These are phyloP conservation scores for Candida adriatica DNA, from an alignment of 805 yeast genomes.

Conservation along the genomic window DNA sequence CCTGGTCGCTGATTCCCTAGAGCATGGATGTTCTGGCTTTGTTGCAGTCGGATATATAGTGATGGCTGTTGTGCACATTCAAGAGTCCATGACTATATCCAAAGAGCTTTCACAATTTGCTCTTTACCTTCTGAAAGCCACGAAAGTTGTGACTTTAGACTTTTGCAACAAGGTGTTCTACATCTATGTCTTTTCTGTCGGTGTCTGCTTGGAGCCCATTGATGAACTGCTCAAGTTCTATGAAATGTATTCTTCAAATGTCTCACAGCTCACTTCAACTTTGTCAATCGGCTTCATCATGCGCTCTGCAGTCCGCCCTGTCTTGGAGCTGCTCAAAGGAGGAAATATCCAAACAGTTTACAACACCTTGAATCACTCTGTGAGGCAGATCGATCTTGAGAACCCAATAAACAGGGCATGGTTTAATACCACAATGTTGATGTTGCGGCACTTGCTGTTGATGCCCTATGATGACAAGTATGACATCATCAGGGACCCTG, in stretches of 20 bases:
- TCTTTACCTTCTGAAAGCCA: constrained; percentile 29
- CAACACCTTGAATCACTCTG: constrained; percentile 8
- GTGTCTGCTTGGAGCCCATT: constrained; percentile 35
- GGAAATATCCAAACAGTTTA: constrained; percentile 9
- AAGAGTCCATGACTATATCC: constrained; percentile 29
- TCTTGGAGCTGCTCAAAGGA: constrained; percentile 10
- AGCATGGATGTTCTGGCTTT: constrained; percentile 33
- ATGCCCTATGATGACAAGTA: constrained; percentile 16
- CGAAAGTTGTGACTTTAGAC: constrained; percentile 27
- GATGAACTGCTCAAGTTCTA: constrained; percentile 27
- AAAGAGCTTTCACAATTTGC: constrained; percentile 36
- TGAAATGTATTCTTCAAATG: constrained; percentile 18
- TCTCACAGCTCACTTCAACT: constrained; percentile 12
- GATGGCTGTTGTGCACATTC: constrained; percentile 30
- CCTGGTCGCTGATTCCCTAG: constrained; percentile 29
- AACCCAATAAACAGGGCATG: constrained; percentile 7
- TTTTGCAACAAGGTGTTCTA: constrained; percentile 34
- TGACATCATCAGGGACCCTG: constrained; percentile 8
- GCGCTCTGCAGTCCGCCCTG: constrained; percentile 12
- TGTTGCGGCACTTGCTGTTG: constrained; percentile 9
- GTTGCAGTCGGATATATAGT: constrained; percentile 35
- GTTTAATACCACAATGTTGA: constrained; percentile 9
- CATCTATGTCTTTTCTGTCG: constrained; percentile 35
- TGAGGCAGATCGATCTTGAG: constrained; percentile 11
- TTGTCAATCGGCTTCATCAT: constrained; percentile 11